Percentiles rank a stretch among this genome's conserved stretches.
phyloP scores from a whole-genome alignment of 345 rosid genomes.

The Populus davidiana region DNA sequence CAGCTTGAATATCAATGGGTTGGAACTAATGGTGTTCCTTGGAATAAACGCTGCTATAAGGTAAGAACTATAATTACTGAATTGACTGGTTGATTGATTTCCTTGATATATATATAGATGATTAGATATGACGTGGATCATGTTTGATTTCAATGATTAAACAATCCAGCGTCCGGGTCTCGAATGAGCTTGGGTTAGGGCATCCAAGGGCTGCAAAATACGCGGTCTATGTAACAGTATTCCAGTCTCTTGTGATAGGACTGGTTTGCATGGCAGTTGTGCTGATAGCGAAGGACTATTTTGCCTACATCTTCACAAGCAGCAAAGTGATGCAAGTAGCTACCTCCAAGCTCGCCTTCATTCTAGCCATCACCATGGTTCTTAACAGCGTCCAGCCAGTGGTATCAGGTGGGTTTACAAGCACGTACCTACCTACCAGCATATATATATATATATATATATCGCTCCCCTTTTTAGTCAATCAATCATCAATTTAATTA shows the following conservation, averaged over 20 bases:
- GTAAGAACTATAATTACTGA: conserved; percentile 18
- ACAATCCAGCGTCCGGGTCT: conserved; percentile 58
- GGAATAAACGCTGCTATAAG: conserved; percentile 76
- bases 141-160: too few relatives aligned
- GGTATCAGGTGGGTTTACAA: conserved; percentile 49
- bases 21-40: conserved; percentile 75
- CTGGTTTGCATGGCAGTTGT: conserved; percentile 56
- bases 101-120: neutral
- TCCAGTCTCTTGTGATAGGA: conserved; percentile 60
- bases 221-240: conserved; percentile 51
- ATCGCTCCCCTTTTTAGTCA: too few relatives aligned
- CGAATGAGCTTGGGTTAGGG: conserved; percentile 76
- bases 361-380: conserved; percentile 77
- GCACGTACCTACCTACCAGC: too few relatives aligned
- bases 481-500: too few relatives aligned
- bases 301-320: conserved; percentile 59
- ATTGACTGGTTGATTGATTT: neutral
- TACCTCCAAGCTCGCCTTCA: conserved; percentile 54
- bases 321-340: conserved; percentile 48
- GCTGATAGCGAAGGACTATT: conserved; percentile 48
- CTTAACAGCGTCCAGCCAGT: conserved; percentile 86
- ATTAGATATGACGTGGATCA: too few relatives aligned
- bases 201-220: conserved; percentile 76
- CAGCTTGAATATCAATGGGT: conserved; percentile 78
- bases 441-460: too few relatives aligned